These are phyloP conservation scores for Aspergillus diversus DNA, from an alignment of 495 filamentous ascomycete genomes.

Conservation along the genomic window DNA sequence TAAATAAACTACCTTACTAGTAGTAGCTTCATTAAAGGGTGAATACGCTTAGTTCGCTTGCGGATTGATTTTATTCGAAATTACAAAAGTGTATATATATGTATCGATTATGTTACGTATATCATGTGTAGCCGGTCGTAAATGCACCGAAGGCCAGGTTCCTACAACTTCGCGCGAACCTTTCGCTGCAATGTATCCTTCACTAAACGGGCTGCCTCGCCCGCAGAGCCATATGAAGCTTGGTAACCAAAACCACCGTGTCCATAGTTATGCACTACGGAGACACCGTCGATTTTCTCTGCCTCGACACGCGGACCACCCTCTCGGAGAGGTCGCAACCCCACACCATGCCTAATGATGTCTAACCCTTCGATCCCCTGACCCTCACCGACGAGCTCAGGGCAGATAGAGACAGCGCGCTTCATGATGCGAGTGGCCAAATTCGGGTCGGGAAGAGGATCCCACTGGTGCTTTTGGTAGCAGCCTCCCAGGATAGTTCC, in stretches of 20 bases:
- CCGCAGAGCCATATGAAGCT: constrained; percentile 80
- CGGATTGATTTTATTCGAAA: too few relatives aligned
- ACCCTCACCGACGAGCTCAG: constrained; percentile 68
- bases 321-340: constrained; percentile 75
- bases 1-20: not conserved
- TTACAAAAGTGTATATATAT: too few relatives aligned
- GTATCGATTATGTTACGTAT: too few relatives aligned
- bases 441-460: constrained; percentile 78
- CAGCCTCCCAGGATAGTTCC: constrained; percentile 86
- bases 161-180: constrained; percentile 40
- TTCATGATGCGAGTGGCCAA: constrained; percentile 88
- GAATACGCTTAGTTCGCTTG: too few relatives aligned
- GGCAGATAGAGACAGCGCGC: constrained; percentile 71
- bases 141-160: not conserved
- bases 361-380: constrained; percentile 78
- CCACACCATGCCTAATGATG: constrained; percentile 89
- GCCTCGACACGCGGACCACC: constrained; percentile 82
- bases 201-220: constrained; percentile 70
- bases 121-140: not conserved
- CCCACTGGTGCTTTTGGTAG: constrained; percentile 83
- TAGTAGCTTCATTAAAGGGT: too few relatives aligned
- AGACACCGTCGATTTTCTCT: constrained; percentile 69
- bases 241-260: constrained; percentile 96
- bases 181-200: constrained; percentile 56
- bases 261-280: constrained; percentile 94